Percentiles rank a stretch among this genome's conserved stretches.
Conservation (phyloP, 108 stramenopile genomes). For the Cyclostephanos invisitatus region DNA sequence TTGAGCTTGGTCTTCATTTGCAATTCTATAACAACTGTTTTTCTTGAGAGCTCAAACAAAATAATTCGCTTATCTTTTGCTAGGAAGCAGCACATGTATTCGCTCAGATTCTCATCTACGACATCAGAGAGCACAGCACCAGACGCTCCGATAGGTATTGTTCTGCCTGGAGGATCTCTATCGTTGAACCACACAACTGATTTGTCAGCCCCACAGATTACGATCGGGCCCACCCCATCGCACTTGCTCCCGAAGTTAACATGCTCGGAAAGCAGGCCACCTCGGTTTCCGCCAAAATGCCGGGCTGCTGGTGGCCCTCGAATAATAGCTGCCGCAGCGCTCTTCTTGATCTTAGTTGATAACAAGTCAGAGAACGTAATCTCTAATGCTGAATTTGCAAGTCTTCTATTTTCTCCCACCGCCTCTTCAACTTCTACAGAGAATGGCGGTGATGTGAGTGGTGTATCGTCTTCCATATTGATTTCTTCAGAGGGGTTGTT, state of each 20-base stretch:
- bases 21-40: conserved; percentile 83
- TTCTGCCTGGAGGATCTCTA: conserved; percentile 73
- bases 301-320: conserved; percentile 86
- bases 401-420: conserved; percentile 19
- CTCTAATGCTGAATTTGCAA: conserved; percentile 46
- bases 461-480: not conserved
- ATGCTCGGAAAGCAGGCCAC: conserved; percentile 53
- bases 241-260: conserved; percentile 29
- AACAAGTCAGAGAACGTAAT: conserved; percentile 57
- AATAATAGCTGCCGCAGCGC: conserved; percentile 81
- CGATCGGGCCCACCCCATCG: conserved; percentile 78
- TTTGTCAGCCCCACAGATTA: conserved; percentile 88
- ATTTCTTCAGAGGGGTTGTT: not conserved
- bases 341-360: conserved; percentile 72
- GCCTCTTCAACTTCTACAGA: not conserved
- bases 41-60: conserved; percentile 75
- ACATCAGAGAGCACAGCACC: conserved; percentile 88
- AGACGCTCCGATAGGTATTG: conserved; percentile 85
- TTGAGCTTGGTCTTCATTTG: conserved; percentile 95
- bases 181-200: conserved; percentile 81
- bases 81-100: conserved; percentile 89
- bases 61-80: conserved; percentile 89
- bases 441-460: not conserved
- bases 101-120: conserved; percentile 73
- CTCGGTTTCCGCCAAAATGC: conserved; percentile 89